Percentiles rank a stretch among this genome's conserved stretches.
phyloP scores from a whole-genome alignment of 2,329 filamentous ascomycete species.

The Botrytis fabae region DNA sequence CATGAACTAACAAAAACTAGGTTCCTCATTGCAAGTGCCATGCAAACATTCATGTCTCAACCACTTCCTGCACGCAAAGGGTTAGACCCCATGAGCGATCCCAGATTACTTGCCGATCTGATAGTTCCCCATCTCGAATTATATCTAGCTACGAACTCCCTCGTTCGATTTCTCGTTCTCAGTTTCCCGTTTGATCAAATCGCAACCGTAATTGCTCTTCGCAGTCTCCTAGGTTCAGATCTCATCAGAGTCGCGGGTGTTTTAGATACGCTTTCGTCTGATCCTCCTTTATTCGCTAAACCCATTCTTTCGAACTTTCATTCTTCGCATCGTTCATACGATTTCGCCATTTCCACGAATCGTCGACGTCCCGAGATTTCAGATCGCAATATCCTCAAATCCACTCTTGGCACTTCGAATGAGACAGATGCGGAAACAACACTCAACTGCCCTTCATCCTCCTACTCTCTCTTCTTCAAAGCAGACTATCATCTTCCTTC shows the following conservation, averaged over 20 bases:
- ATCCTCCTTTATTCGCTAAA: slow-evolving; percentile 32
- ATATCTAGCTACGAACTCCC: slow-evolving; percentile 54
- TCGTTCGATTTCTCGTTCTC: slow-evolving; percentile 57
- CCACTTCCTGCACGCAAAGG: slow-evolving; percentile 53
- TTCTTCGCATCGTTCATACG: slow-evolving; percentile 25
- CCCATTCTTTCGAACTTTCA: slow-evolving; percentile 25
- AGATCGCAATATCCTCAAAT: slow-evolving; percentile 10
- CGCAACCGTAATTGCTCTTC: slow-evolving; percentile 56
- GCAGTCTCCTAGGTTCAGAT: slow-evolving; percentile 56
- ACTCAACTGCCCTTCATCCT: slow-evolving; percentile 23
- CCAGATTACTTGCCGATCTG: slow-evolving; percentile 56
- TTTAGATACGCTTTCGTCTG: slow-evolving; percentile 41
- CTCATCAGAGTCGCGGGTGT: slow-evolving; percentile 61
- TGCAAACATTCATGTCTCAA: slow-evolving; percentile 55
- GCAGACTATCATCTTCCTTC: slow-evolving; percentile 60
- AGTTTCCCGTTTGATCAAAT: slow-evolving; percentile 60
- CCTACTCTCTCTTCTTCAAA: slow-evolving; percentile 46
- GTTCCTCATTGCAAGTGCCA: slow-evolving; percentile 60
- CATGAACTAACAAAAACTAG: slow-evolving; percentile 41
- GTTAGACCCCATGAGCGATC: slow-evolving; percentile 54
- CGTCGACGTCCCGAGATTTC: neutral
- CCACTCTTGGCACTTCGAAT: neutral
- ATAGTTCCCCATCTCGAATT: slow-evolving; percentile 62
- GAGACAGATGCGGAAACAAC: neutral
- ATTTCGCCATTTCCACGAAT: slow-evolving; percentile 24